Base-by-base conservation (phyloP, 73 alveolate species). In the Paraurostyla sp. region DNA sequence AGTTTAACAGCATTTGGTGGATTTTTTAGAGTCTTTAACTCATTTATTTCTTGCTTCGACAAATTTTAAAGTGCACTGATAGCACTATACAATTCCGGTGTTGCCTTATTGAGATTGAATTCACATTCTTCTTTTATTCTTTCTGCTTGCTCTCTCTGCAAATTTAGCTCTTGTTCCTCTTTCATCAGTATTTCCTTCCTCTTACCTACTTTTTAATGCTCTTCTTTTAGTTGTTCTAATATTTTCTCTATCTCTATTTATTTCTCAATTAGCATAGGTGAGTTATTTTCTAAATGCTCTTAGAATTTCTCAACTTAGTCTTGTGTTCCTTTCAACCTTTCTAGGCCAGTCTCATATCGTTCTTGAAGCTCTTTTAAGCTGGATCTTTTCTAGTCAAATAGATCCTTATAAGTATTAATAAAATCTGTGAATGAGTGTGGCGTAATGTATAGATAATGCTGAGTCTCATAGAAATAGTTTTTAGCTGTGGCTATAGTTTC, bases 1-100 rank as follows among this genome's bases (percentile, higher is more conserved):
- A 97, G 89, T 58, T 89, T 92, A 32, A 98, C 96, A 59, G 97
- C 96, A 36, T 92, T 95, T 20, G 99, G 98, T 40, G 99, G 99
- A 33, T 96, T 96, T 87, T 91, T 92, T 85, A 95, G 93, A 65
- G 99, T 82, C 82, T 98, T 95, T 81, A 98, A 92, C 92, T 96
- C 99, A 71, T 93, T 93, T 58, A 98, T 87, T 68, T 98, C 99
- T n/a, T 90, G 73, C 69, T 96, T 94, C 63, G 95, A 90, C 22
- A 98, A 89, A 36, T 97, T 96, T 80, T 93, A 91, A n/a, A 98
- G 91, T 11, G 99, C 97, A 68, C 93, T 91, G 16, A 97, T 92
- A 0, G 99, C 99, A 48, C 90, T 95, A 51, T 88, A 95, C 27
- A 98, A 92, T 50, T 95, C 91, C 1, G 99, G 99, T 82, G 93